Percentiles rank a stretch among this genome's conserved stretches.
phyloP scores from a whole-genome alignment of 2,329 filamentous ascomycete genomes.

The Alternaria gansuensis region DNA sequence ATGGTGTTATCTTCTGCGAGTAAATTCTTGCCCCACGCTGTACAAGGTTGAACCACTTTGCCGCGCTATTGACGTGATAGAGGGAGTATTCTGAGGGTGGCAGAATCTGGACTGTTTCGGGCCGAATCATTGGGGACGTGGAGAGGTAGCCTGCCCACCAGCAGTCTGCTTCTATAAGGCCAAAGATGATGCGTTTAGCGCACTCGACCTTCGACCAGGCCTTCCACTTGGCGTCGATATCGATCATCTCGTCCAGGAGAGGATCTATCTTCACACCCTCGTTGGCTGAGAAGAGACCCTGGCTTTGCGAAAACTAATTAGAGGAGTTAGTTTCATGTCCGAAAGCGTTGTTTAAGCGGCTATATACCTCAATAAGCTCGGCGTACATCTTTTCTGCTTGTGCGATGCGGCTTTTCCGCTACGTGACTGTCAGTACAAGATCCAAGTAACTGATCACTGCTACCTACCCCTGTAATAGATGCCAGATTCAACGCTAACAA shows the following conservation, averaged over 20 bases:
- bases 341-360: background rate
- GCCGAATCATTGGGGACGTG: constrained; percentile 57
- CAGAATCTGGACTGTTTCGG: constrained; percentile 58
- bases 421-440: constrained; percentile 18
- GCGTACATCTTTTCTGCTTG: constrained; percentile 62
- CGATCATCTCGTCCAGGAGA: constrained; percentile 56
- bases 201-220: constrained; percentile 64
- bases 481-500: constrained; percentile 61
- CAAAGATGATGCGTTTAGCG: constrained; percentile 59
- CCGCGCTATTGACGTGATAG: constrained; percentile 54
- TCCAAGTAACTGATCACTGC: too few species aligned
- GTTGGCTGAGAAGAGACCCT: constrained; percentile 61
- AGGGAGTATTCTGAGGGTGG: constrained; percentile 58
- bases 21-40: constrained; percentile 45
- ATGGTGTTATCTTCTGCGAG: constrained; percentile 46
- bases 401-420: constrained; percentile 55
- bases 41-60: constrained; percentile 46
- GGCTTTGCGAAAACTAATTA: constrained; percentile 60
- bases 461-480: constrained; percentile 58
- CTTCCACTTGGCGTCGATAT: constrained; percentile 61
- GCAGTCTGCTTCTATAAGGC: constrained; percentile 58
- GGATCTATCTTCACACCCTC: constrained; percentile 52
- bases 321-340: constrained; percentile 19
- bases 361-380: constrained; percentile 57
- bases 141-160: constrained; percentile 61